Base-by-base conservation (phyloP, 441 rosid species). In the Geranium incanum region DNA sequence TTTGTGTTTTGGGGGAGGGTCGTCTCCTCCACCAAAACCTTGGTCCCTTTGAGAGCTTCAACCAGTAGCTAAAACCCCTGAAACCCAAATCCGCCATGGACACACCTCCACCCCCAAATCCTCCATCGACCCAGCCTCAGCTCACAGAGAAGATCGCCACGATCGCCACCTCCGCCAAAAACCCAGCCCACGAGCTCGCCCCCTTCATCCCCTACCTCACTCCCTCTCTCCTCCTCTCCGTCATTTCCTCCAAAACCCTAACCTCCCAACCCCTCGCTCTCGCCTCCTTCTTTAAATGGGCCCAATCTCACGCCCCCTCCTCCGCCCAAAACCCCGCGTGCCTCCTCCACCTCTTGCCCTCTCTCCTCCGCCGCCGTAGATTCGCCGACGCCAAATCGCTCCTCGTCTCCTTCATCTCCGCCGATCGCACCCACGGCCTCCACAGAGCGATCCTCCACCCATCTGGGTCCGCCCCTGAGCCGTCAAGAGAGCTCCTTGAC, bases 341-440 rank as follows among this genome's bases (percentile, higher is more conserved):
- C 19, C 88, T 91, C 70, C 88, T 89, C 77, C 74, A 85, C 76
- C 78, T 92, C 67, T 84, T 88, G 37, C 84, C 86, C 64, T 74
- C 88, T 12, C 85, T 92, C 60, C 75, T 89, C 74, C 66, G 76
- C 15, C 77, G 76, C 80, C 76, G 81, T 71, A 85, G 91, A 69
- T 89, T 83, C 85, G 21, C 86, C 64, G 89, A 84, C 68, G 93
- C 95, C 63, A 92, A 81, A 45, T 81, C 91, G 4, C 89, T 92
- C 19, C 82, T 94, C 59, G 76, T 81, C 59, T 78, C 95, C 62
- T 87, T 87, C 82, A 88, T 94, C 57, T 52, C 86, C 69, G 72
- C 86, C 36, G 96, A 89, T 72, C 72, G 75, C 66, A 60, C 78
- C 38, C 84, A 78, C 38, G 50, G 77, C 64, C 89, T 90, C 23